A percentile compares a stretch with the other conserved stretches of the same genome.
Conservation (phyloP, 2,329 filamentous ascomycete genomes). For the Cladorrhinum sp. region DNA sequence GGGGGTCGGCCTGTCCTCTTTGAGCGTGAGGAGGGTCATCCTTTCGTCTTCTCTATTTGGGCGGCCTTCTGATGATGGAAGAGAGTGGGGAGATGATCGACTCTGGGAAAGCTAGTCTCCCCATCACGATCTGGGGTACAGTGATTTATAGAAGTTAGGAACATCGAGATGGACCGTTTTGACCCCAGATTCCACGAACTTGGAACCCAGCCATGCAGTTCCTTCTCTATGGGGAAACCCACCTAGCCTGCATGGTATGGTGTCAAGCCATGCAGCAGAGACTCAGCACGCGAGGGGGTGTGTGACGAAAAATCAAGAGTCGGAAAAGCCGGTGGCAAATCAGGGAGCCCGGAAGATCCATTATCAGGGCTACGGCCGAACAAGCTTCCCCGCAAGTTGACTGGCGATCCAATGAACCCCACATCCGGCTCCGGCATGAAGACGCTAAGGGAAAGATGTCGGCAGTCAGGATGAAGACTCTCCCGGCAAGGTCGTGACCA, state of each 20-base stretch:
- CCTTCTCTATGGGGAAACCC: slow-evolving; percentile 18
- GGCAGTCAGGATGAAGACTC: slow-evolving; percentile 25
- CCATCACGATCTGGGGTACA: slow-evolving; percentile 3
- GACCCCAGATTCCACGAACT: slow-evolving; percentile 9
- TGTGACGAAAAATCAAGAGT: background rate
- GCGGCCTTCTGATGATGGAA: background rate
- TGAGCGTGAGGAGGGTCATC: slow-evolving; percentile 46
- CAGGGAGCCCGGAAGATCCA: slow-evolving; percentile 9
- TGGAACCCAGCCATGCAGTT: slow-evolving; percentile 5
- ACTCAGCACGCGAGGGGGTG: background rate
- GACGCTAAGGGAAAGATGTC: slow-evolving; percentile 6
- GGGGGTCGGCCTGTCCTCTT: slow-evolving; percentile 57
- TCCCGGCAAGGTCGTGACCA: slow-evolving; percentile 11
- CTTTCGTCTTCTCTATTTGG: slow-evolving; percentile 7
- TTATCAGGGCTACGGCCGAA: slow-evolving; percentile 4
- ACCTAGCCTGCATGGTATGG: background rate
- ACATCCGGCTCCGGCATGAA: slow-evolving; percentile 4
- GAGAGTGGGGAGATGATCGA: background rate
- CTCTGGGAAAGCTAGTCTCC: slow-evolving; percentile 9
- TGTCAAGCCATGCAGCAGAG: slow-evolving; percentile 15
- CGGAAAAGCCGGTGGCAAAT: slow-evolving; percentile 10
- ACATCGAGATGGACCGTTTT: background rate
- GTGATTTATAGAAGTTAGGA: slow-evolving; percentile 18
- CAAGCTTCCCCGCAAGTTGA: slow-evolving; percentile 19
- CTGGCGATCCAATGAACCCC: slow-evolving; percentile 10